Evolutionary conservation across 73 alveolate genomes (phyloP), one percentile per base, ranked within the genome.

Genomic region (Tetrahymena malaccensis): DNA sequence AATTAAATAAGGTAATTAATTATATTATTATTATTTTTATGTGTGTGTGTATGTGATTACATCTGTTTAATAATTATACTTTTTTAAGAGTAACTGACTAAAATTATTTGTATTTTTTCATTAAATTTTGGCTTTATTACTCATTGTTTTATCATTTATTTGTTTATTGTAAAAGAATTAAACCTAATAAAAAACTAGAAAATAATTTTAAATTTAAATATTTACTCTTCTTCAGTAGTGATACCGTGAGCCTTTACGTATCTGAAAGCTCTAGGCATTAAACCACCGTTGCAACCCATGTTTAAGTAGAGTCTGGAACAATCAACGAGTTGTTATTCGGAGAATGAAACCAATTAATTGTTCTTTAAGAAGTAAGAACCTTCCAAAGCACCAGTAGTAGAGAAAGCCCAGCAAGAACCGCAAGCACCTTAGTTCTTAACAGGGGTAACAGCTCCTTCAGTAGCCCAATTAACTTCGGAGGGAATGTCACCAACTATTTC

Each of bases 401-500:
- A 96, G 94, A 98, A 98, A 40, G 99, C 98, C 98, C 99, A 98
- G 98, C 99, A 98, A 31, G 99, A 96, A 34, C 99, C 99, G 93
- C 99, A 98, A 34, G 94, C 11, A 38, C 98, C 98, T 96, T 98
- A 97, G 94, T 98, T 95, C 94, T 97, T 97, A 43, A 93, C 85
- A 55, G 95, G 96, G 1, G 95, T 84, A 7, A 94, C 96, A 22
- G 96, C 96, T 35, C 96, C 96, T 10, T 35, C 1, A 22, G 85
- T 2, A 44, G 93, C 43, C 96, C 96, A 94, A 94, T 94, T 93
- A 25, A 94, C 43, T 43, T 94, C 94, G 33, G 56, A 38, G 37
- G 96, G 94, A 35, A 85, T 85, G 35, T 57, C 96, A 57, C 89
- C 34, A 27, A 22, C 89, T 5, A 31, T 15, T 70, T 70, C 89